Evolutionary conservation across 352 stramenopile species (phyloP).

Genomic region (Globisporangium nunn): DNA sequence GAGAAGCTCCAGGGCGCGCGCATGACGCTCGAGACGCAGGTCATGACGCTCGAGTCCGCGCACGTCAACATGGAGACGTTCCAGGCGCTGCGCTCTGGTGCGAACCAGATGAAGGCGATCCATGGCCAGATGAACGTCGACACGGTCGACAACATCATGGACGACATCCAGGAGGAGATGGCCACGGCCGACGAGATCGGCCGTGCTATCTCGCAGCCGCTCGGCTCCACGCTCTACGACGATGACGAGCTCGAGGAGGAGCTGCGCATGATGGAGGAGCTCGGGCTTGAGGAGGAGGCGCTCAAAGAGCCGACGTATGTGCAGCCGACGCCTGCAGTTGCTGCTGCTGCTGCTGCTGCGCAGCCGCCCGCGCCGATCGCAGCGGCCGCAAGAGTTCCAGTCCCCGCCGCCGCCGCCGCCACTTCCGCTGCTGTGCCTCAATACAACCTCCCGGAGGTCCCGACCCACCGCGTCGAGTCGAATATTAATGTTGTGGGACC

Average conservation of each 20-base stretch:
- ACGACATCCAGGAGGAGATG: conserved; percentile 97
- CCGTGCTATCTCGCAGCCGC: conserved; percentile 90
- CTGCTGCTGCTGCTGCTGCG: conserved; percentile 7
- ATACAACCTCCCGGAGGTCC: conserved; percentile 77
- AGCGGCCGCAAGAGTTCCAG: conserved; percentile 10
- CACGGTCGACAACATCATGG: conserved; percentile 97
- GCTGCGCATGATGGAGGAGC: conserved; percentile 89
- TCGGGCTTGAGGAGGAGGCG: conserved; percentile 88
- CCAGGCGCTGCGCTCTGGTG: conserved; percentile 89
- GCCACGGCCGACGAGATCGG: conserved; percentile 93
- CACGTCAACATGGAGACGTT: conserved; percentile 97
- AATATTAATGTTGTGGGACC: conserved; percentile 70
- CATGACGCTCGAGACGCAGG: conserved; percentile 94
- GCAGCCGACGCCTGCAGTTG: conserved; percentile 17
- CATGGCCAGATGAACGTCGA: conserved; percentile 94
- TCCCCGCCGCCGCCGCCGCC: conserved; percentile 16
- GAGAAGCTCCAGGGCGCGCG: conserved; percentile 96
- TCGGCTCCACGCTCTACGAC: conserved; percentile 87
- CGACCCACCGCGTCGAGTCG: conserved; percentile 63
- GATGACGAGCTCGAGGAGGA: conserved; percentile 95
- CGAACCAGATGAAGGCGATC: conserved; percentile 94
- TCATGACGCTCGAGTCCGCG: conserved; percentile 89
- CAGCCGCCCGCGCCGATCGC: conserved; percentile 9
- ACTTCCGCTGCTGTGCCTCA: conserved; percentile 19
- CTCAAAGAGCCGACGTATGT: conserved; percentile 24